phyloP scores from a whole-genome alignment of 2,329 filamentous ascomycete species.

The Penicillium sp. region DNA sequence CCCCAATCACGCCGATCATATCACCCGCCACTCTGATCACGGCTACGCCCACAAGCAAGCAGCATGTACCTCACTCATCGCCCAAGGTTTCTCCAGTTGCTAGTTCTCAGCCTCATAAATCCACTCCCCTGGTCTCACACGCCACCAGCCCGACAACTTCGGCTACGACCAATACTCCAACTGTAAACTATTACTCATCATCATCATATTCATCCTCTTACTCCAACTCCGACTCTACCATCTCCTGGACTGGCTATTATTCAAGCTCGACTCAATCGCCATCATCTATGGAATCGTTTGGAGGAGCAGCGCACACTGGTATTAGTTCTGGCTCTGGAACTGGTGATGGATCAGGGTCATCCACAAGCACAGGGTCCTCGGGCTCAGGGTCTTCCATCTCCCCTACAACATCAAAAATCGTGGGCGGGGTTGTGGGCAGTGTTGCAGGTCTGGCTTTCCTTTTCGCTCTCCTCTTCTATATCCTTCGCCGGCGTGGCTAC shows the following conservation, averaged over 20 bases:
- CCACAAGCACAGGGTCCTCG: constrained; percentile 12
- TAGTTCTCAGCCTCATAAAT: constrained; percentile 8
- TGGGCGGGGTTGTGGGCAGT: constrained; percentile 63
- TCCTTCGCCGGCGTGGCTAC: constrained; percentile 51
- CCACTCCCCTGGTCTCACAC: constrained; percentile 11
- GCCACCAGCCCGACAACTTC: background rate
- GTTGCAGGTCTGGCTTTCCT: constrained; percentile 58
- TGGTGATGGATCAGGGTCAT: constrained; percentile 8
- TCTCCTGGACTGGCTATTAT: background rate
- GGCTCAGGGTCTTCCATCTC: constrained; percentile 7
- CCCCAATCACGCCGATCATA: background rate
- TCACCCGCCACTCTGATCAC: background rate
- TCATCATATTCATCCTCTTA: constrained; percentile 3
- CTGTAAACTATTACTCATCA: background rate
- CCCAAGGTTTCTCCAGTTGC: constrained; percentile 5
- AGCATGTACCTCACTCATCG: constrained; percentile 7
- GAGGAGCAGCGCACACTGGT: constrained; percentile 1
- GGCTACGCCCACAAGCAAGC: background rate
- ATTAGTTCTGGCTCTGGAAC: background rate
- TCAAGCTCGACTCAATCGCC: background rate
- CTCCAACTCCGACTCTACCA: background rate
- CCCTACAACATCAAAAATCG: constrained; percentile 52
- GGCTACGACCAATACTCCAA: background rate
- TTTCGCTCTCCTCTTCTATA: constrained; percentile 35
- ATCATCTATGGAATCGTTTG: background rate